These are phyloP conservation scores for Pythium grandisporangium DNA, from an alignment of 352 stramenopile genomes.

Conservation along the genomic window DNA sequence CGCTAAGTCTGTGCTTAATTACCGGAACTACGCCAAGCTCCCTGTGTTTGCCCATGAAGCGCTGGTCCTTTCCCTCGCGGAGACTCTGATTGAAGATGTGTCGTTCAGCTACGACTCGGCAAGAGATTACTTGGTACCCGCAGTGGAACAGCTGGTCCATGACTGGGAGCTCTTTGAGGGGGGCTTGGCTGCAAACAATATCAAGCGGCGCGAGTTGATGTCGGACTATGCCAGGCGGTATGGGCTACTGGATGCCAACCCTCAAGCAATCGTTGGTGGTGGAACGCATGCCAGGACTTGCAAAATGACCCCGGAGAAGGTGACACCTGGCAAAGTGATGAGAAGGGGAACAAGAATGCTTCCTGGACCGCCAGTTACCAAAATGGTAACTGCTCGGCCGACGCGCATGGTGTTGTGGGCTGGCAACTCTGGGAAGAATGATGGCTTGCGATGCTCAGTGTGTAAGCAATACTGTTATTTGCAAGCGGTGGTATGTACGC, in stretches of 20 bases:
- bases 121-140: slow-evolving; percentile 42
- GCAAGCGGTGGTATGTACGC: slow-evolving; percentile 71
- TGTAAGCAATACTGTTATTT: slow-evolving; percentile 86
- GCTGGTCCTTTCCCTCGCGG: slow-evolving; percentile 64
- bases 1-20: slow-evolving; percentile 58
- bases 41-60: slow-evolving; percentile 85
- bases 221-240: slow-evolving; percentile 20
- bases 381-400: slow-evolving; percentile 19
- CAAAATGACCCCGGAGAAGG: slow-evolving; percentile 15
- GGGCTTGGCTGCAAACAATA: slow-evolving; percentile 15
- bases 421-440: slow-evolving; percentile 61
- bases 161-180: slow-evolving; percentile 47
- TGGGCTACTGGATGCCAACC: slow-evolving; percentile 17
- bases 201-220: slow-evolving; percentile 44
- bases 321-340: slow-evolving; percentile 9
- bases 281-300: slow-evolving; percentile 7
- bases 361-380: not conserved
- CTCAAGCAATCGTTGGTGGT: not conserved
- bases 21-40: slow-evolving; percentile 68
- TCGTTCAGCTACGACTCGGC: slow-evolving; percentile 40
- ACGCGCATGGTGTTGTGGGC: slow-evolving; percentile 79
- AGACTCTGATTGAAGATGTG: slow-evolving; percentile 49
- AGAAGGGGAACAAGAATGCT: slow-evolving; percentile 9
- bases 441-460: slow-evolving; percentile 57
- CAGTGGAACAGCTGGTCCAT: slow-evolving; percentile 45